These are phyloP conservation scores for Clavariopsis aquatica DNA, from an alignment of 495 filamentous ascomycete genomes.

Conservation along the genomic window DNA sequence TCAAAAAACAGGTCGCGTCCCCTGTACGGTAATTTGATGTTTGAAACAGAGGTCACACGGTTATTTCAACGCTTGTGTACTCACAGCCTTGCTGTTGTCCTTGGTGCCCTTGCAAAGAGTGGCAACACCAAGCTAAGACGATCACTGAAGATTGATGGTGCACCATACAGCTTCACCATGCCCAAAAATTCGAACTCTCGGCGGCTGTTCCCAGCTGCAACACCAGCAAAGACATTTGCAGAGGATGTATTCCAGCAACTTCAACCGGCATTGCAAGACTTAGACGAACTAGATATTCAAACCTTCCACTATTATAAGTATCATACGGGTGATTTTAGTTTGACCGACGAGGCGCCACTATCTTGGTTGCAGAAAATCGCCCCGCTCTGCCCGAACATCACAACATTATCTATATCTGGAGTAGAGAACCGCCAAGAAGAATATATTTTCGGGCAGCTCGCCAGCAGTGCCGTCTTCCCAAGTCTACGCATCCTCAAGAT, in stretches of 20 bases:
- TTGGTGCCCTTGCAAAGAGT: slow-evolving; percentile 5
- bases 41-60: neutral
- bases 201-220: neutral
- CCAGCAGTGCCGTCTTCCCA: neutral
- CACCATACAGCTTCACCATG: neutral
- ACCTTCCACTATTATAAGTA: neutral
- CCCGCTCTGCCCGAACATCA: neutral
- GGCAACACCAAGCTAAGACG: neutral
- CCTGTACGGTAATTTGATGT: neutral
- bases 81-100: neutral
- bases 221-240: slow-evolving; percentile 8
- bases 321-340: neutral
- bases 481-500: neutral
- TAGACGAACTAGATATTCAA: neutral
- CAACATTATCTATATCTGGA: neutral
- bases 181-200: neutral
- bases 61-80: neutral
- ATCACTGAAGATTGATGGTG: neutral
- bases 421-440: neutral
- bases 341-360: neutral
- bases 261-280: neutral
- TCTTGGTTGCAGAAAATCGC: neutral
- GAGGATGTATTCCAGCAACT: neutral
- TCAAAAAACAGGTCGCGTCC: neutral
- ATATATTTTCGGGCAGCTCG: neutral